phyloP scores from a whole-genome alignment of 176 grass and related monocot genomes.

The Musa troglodytarum region DNA sequence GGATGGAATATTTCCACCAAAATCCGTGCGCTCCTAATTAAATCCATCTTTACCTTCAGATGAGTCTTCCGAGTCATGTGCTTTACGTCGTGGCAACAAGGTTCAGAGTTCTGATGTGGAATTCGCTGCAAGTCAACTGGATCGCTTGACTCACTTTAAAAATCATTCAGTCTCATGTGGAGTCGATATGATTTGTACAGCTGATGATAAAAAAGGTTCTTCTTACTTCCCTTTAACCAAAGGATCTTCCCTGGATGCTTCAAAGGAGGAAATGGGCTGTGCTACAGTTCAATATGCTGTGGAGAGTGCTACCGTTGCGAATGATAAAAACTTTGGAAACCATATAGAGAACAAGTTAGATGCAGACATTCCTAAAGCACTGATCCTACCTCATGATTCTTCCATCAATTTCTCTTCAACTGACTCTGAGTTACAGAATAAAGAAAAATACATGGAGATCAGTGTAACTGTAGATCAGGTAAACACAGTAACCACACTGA shows the following conservation, averaged over 20 bases:
- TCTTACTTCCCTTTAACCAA: background rate
- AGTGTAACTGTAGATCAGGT: background rate
- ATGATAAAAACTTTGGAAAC: background rate
- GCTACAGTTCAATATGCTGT: background rate
- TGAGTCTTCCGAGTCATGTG: background rate
- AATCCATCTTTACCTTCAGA: background rate
- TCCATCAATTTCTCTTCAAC: background rate
- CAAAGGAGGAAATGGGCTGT: background rate
- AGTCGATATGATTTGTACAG: background rate
- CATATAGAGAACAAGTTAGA: background rate
- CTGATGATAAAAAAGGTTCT: background rate
- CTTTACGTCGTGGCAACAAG: background rate
- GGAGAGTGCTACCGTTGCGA: background rate
- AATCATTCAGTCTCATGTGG: background rate
- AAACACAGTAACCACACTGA: background rate
- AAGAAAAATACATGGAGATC: background rate
- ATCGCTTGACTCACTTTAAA: background rate
- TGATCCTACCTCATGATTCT: background rate
- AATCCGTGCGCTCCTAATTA: background rate
- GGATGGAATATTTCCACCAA: too few species aligned
- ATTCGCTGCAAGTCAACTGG: background rate
- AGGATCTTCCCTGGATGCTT: background rate
- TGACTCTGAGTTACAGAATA: background rate
- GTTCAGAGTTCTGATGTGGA: conserved; percentile 1
- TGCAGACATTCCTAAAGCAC: background rate